Base-by-base conservation (phyloP, 345 rosid species). In the Salix suchowensis region DNA sequence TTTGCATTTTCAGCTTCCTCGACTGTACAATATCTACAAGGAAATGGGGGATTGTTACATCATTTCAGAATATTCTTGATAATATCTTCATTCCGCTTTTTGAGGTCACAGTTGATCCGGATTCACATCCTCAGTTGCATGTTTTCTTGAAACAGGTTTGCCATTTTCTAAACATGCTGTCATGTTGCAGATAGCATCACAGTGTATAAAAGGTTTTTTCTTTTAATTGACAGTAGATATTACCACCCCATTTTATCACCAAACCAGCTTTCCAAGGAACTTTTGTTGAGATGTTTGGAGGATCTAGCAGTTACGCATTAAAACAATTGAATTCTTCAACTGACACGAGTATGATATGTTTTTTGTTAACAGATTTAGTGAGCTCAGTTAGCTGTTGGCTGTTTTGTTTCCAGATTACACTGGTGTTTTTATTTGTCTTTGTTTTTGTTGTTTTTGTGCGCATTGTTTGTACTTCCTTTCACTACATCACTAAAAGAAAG, bases 41-140 rank as follows among this genome's bases (percentile, higher is more conserved):
- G 98, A 96, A 26, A 92, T 96, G 98, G 99, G 99, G 99, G 70
- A 96, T 96, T 26, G 98, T 96, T 85, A 96, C 98, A 65, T 96
- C 98, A 13, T 96, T 96, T 83, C 99, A 96, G 85, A 96, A 94
- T 84, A 96, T 96, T 84, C 95, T 96, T 42, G 98, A 96, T 87
- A 96, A 96, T 80, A 90, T 96, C 73, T 96, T 96, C 79, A 92
- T 94, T 76, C 99, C 99, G 42, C 91, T 96, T 40, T 94, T 96
- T 83, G 99, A 96, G 88, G 99, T 89, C 78, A 94, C 99, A 0
- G 88, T 94, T 18, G 98, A 96, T 88, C 99, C 99, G 21, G 92
- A 96, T 90, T 94, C 99, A 30, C 99, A 94, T 84, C 98, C 99
- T 71, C 99, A 96, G 87, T 86, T 96, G 88, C 99, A 96, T 79